Evolutionary conservation across 257 asterid genomes (phyloP), one percentile per base, ranked within the genome.

Genomic region (Leptodermis oblonga): DNA sequence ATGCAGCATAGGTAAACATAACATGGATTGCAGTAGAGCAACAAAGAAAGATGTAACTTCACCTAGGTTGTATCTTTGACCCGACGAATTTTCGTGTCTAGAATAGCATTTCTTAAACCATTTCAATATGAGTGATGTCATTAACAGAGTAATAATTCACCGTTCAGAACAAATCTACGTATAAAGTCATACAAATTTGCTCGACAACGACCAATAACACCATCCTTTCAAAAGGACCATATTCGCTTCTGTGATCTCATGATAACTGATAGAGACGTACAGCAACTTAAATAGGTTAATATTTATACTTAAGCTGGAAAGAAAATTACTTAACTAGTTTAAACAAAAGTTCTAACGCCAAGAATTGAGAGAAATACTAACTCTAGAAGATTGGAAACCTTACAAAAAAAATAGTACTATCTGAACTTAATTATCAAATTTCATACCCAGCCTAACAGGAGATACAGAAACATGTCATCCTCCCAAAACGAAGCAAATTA

Each of bases 1-100:
- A 90, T 20, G 14, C 61, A 13, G 0, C n/a, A 33, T 48, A 43
- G 23, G 14, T 17, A n/a, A n/a, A n/a, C n/a, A n/a, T n/a, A n/a
- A n/a, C n/a, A n/a, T n/a, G n/a, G n/a, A n/a, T n/a, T n/a, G n/a
- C n/a, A n/a, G n/a, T n/a, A n/a, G n/a, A n/a, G n/a, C n/a, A n/a
- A n/a, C n/a, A n/a, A 58, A 23, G 63, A 52, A 7, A 52, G 14
- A 52, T 8, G 30, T 20, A 22, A 52, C 59, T 20, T 52, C 59
- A n/a, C 28, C 59, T 52, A 52, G 28, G 30, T 7, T 4, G n/a
- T n/a, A n/a, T n/a, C 39, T 34, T 34, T 34, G 39, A 34, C 39
- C 4, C 6, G 39, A 34, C 3, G 39, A 34, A 3, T 34, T 34
- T 34, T 34, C 4, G 58, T 25, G 7, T 0, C 1, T 7, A 4